Evolutionary conservation across 2,329 filamentous ascomycete genomes (phyloP).

Genomic region (Hymenoscyphus linearis): DNA sequence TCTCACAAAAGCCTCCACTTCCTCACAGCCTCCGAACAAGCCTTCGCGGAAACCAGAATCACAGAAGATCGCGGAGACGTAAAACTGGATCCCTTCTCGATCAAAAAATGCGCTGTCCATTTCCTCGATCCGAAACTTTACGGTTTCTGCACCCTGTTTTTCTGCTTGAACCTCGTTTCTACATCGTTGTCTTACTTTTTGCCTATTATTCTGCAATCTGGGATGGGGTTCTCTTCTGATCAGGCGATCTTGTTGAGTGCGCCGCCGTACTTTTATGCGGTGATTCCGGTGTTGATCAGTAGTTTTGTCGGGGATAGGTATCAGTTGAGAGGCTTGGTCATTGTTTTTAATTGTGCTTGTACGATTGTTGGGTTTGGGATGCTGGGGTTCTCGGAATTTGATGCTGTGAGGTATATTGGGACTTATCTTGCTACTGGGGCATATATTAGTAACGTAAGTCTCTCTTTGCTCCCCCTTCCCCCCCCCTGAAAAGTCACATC

Average conservation of each 20-base stretch:
- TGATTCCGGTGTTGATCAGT: conserved; percentile 40
- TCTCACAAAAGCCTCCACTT: conserved; percentile 47
- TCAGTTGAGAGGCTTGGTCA: conserved; percentile 34
- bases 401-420: conserved; percentile 29
- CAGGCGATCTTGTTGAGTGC: conserved; percentile 50
- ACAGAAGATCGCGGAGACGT: conserved; percentile 54
- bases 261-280: conserved; percentile 46
- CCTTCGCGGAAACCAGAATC: conserved; percentile 47
- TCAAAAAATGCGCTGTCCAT: conserved; percentile 46
- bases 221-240: conserved; percentile 49
- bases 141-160: conserved; percentile 56
- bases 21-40: conserved; percentile 45
- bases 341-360: conserved; percentile 29
- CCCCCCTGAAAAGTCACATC: too few relatives aligned
- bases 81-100: conserved; percentile 49
- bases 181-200: conserved; percentile 78
- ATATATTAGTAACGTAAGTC: conserved; percentile 58
- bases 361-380: conserved; percentile 29
- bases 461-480: not conserved
- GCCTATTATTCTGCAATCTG: conserved; percentile 63
- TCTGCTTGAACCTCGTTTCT: conserved; percentile 64
- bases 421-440: conserved; percentile 55
- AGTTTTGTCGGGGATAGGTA: conserved; percentile 56
- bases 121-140: conserved; percentile 55
- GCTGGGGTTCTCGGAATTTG: conserved; percentile 27